Percentiles rank a stretch among this genome's conserved stretches.
These are phyloP conservation scores for Clathrospora elynae DNA, from an alignment of 2,329 filamentous ascomycete species.

Conservation along the genomic window DNA sequence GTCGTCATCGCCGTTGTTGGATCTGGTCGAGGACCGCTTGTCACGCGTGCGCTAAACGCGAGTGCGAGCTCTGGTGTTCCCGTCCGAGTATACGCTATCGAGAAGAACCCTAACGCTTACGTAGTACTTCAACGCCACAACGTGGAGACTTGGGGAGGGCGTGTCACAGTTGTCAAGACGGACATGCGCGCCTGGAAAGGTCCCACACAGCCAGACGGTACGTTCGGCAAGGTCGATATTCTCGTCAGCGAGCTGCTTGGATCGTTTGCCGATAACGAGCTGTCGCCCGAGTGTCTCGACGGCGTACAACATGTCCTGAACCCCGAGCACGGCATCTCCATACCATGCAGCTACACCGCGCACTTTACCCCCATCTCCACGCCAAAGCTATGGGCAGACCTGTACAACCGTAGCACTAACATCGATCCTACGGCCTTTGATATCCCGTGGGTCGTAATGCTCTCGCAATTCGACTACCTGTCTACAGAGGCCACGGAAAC, in stretches of 20 bases:
- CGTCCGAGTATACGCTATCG: constrained; percentile 87
- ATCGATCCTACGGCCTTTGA: constrained; percentile 75
- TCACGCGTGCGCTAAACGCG: constrained; percentile 83
- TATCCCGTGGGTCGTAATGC: constrained; percentile 91
- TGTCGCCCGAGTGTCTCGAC: constrained; percentile 94
- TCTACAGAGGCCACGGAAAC: constrained; percentile 57
- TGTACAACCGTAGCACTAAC: constrained; percentile 64
- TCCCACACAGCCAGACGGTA: constrained; percentile 61
- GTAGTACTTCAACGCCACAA: constrained; percentile 91
- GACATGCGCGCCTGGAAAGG: constrained; percentile 98
- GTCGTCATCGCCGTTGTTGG: constrained; percentile 91
- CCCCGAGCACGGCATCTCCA: constrained; percentile 82
- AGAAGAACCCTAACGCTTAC: constrained; percentile 98
- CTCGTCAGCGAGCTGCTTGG: constrained; percentile 91
- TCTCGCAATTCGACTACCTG: constrained; percentile 87
- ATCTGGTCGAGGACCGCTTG: constrained; percentile 88
- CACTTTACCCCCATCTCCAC: constrained; percentile 91
- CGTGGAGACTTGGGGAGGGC: constrained; percentile 73
- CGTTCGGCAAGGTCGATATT: constrained; percentile 79
- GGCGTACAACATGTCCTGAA: constrained; percentile 91
- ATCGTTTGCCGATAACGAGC: constrained; percentile 95
- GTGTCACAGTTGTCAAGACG: constrained; percentile 87
- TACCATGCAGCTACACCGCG: constrained; percentile 90
- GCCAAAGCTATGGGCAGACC: constrained; percentile 82
- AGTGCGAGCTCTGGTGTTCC: constrained; percentile 75